Evolutionary conservation across 495 filamentous ascomycete species (phyloP), one percentile per base, ranked within the genome.

Genomic region (Chaetomium cochliodes): DNA sequence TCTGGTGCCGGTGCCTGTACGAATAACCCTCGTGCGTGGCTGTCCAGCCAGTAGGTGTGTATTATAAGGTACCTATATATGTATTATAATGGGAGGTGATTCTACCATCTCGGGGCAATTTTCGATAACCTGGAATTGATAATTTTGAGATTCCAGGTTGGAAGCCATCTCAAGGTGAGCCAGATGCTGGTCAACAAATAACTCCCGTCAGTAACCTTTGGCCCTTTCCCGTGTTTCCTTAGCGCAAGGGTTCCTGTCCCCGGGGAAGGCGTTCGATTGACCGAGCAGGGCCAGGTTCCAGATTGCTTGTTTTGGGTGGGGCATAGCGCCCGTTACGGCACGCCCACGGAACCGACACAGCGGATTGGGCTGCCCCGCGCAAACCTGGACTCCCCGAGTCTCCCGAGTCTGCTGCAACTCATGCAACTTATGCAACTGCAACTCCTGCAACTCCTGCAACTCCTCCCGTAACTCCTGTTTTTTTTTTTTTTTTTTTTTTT

Each of bases 341-440:
- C 22, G 41, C 20, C 56, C 39, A 57, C 22, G 56, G 56, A 58
- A 25, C 56, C 56, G 39, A 58, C 56, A 46, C 22, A 58, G 22
- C 39, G 56, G 56, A 39, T 42, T 20, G 39, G 41, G 20, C 54
- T 42, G 37, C 20, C 56, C 37, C 56, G 46, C 46, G 46, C 33
- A 37, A 33, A 20, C 52, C 30, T 33, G 18, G 18, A 20, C 7
- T 23, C 6, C 53, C 53, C 37, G 39, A 23, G 55, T 3, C 37
- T 55, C 39, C 57, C 42, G 20, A 44, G 20, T 11, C 41, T 44
- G 13, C 5, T 44, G 41, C 16, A 15, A 18, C 41, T 44, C 41
- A 5, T 37, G 33, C 11, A 37, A 37, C 33, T 7, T 1, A 5
- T 12, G 9, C 9, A 5, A 44, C 41, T 11, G n/a, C n/a, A n/a